Base-by-base conservation (phyloP, 768 basidiomycete genomes). In the Phaeolepiota aurea region DNA sequence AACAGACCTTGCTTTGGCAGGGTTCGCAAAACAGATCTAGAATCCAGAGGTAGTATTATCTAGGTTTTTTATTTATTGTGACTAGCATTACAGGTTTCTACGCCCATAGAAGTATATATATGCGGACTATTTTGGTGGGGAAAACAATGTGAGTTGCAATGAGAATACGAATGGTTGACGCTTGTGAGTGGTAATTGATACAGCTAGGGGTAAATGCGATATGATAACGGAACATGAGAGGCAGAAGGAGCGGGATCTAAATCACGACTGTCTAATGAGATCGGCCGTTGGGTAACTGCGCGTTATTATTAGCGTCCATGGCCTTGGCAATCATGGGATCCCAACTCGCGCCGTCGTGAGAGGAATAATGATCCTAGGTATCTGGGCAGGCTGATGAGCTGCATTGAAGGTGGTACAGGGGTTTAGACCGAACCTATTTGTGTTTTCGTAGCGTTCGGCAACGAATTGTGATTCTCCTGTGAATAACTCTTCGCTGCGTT, bases 341-440 rank as follows among this genome's bases (percentile, higher is more conserved):
- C 57, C 31, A 63, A 53, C 37, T 65, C 56, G 22, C 65, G 65
- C 52, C 75, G 70, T 31, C 85, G 75, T 38, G 70, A 78, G 37
- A 86, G 69, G 49, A 87, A 77, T 32, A 82, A 56, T 1, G 74
- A 76, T 23, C 83, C 76, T 30, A 88, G 55, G 7, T 78, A 52
- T 54, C 86, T 87, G 48, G 11, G 37, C 25, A 38, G 36, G 37
- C 38, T 11, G 15, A 11, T 41, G 18, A 38, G 4, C 25, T 22
- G 35, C 14, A 12, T 16, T 25, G 45, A 22, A 37, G 37, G 32
- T 15, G 30, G 33, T 7, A 40, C 22, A n/a, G 33, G 15, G 43
- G 50, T n/a, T 32, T 5, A 41, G 33, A 19, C 56, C 39, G n/a
- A 31, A 81, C 85, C 65, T 80, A 55, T 87, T 87, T 0, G 65